These are phyloP conservation scores for Phalaenopsis aphrodite DNA, from an alignment of 106 monocot species.

Conservation along the genomic window DNA sequence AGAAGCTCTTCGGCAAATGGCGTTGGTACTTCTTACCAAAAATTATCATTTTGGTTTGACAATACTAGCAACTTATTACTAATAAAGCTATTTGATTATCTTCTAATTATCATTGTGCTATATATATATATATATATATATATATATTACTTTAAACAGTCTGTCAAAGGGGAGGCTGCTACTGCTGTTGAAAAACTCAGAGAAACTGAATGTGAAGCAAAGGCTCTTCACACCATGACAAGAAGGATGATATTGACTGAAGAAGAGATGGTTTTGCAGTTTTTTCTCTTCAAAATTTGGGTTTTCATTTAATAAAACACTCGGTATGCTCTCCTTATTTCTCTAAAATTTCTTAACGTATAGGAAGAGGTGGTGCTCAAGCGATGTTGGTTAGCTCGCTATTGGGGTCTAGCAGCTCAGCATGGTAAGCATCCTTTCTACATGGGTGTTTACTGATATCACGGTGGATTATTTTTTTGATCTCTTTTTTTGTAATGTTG, in stretches of 20 bases:
- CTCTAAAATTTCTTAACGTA: constrained; percentile 3
- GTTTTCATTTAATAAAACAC: constrained; percentile 5
- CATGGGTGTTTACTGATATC: not conserved
- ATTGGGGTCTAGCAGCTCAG: constrained; percentile 85
- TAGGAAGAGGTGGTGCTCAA: constrained; percentile 97
- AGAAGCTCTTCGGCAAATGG: constrained; percentile 43
- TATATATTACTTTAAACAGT: constrained; percentile 31
- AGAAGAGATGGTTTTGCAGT: constrained; percentile 76
- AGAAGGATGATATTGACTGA: constrained; percentile 83
- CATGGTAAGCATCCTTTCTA: constrained; percentile 40
- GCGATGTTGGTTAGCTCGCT: constrained; percentile 96
- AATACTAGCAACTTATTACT: not conserved
- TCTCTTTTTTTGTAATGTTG: not conserved
- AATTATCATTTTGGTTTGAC: not conserved
- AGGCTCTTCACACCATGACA: constrained; percentile 67
- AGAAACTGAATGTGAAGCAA: constrained; percentile 74
- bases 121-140: not conserved
- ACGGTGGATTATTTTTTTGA: not conserved
- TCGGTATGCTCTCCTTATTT: not conserved
- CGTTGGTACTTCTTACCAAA: constrained; percentile 32
- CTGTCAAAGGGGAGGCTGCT: constrained; percentile 57
- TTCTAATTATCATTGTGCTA: not conserved
- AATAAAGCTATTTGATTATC: not conserved
- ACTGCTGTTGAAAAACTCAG: constrained; percentile 40
- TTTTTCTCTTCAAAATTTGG: not conserved